phyloP scores from a whole-genome alignment of 2,329 filamentous ascomycete species.

The Sporothrix schenckii region DNA sequence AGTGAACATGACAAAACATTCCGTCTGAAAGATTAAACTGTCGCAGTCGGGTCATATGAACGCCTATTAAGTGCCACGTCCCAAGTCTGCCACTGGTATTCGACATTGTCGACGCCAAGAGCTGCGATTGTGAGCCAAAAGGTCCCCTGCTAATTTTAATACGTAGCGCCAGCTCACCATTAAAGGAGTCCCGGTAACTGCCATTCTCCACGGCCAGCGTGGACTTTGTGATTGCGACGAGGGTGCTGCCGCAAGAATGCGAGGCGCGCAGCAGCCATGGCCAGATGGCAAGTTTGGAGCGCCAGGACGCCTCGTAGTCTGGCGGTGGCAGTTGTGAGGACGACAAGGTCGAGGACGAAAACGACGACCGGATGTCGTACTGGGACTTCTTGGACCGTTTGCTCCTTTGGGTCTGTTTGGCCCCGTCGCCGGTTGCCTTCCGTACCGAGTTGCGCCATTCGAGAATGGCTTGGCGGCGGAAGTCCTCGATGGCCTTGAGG shows the following conservation, averaged over 20 bases:
- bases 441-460: constrained; percentile 26
- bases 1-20: background rate
- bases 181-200: constrained; percentile 15
- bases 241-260: constrained; percentile 20
- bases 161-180: background rate
- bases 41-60: background rate
- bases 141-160: background rate
- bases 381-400: background rate
- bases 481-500: constrained; percentile 8
- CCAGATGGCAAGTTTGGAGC: constrained; percentile 26
- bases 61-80: background rate
- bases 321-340: constrained; percentile 27
- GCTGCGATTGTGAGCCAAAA: background rate
- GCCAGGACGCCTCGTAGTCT: constrained; percentile 33
- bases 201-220: constrained; percentile 22
- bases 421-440: constrained; percentile 1
- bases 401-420: background rate
- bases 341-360: constrained; percentile 25
- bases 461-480: constrained; percentile 13
- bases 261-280: constrained; percentile 26
- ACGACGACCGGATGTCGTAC: constrained; percentile 9
- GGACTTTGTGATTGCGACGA: constrained; percentile 14
- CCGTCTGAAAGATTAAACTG: background rate
- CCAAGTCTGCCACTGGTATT: constrained; percentile 32
- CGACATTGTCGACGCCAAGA: constrained; percentile 27